Conservation (phyloP, 371 early-diverging fungal species). For the Nematocida major region DNA sequence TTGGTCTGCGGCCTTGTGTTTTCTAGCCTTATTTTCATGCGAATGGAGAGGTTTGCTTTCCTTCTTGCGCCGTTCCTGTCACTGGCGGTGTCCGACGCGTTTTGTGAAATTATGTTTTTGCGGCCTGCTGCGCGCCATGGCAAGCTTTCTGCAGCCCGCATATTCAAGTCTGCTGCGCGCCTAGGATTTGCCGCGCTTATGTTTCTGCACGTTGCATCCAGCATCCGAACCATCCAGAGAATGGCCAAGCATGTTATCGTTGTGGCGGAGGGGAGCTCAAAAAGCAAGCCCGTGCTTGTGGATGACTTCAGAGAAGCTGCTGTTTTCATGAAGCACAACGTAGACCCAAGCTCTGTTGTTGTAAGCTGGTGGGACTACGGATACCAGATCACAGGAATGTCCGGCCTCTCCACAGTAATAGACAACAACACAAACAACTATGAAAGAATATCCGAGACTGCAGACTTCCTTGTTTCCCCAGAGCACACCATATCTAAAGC, state of each 20-base stretch:
- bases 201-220: conserved; percentile 39
- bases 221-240: neutral
- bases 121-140: conserved; percentile 32
- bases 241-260: conserved; percentile 70
- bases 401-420: conserved; percentile 84
- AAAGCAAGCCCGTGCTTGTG: conserved; percentile 82
- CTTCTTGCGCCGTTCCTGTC: conserved; percentile 26
- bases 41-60: conserved; percentile 45
- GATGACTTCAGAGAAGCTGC: conserved; percentile 98
- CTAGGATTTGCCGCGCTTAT: conserved; percentile 69
- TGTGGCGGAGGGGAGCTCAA: conserved; percentile 73
- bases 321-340: conserved; percentile 92
- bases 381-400: conserved; percentile 96
- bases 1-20: neutral
- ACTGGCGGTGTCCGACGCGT: neutral
- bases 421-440: conserved; percentile 99
- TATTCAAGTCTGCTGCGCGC: conserved; percentile 66
- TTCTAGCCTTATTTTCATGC: neutral
- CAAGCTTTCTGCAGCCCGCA: conserved; percentile 2
- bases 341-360: conserved; percentile 78
- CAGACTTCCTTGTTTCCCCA: conserved; percentile 77
- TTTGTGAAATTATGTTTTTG: conserved; percentile 68
- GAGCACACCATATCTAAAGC: conserved; percentile 78
- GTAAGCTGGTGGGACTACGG: conserved; percentile 99
- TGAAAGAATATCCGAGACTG: conserved; percentile 95